Percentiles rank a stretch among this genome's conserved stretches.
These are phyloP conservation scores for Didymella arachidicola DNA, from an alignment of 2,329 filamentous ascomycete genomes.

Conservation along the genomic window DNA sequence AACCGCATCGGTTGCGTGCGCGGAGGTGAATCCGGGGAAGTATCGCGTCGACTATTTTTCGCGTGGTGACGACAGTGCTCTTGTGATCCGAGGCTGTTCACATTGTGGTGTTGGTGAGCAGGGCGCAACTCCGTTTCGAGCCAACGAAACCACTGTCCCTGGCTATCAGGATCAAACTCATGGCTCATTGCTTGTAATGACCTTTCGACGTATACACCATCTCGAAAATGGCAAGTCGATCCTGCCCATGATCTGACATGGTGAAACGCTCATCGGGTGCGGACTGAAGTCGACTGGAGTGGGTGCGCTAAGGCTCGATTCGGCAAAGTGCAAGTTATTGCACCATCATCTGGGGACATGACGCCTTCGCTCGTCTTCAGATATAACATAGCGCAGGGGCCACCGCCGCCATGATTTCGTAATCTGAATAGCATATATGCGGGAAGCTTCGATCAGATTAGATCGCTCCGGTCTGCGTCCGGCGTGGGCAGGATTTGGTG, in stretches of 20 bases:
- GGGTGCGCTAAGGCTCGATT: constrained; percentile 24
- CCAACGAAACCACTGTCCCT: not conserved
- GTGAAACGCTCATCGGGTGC: constrained; percentile 11
- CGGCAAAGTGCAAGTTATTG: constrained; percentile 20
- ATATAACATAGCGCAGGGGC: constrained; percentile 18
- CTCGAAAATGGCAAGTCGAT: constrained; percentile 21
- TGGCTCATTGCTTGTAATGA: constrained; percentile 11
- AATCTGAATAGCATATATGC: constrained; percentile 13
- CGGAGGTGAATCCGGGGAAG: constrained; percentile 23
- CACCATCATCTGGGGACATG: constrained; percentile 25
- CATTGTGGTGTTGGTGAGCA: not conserved
- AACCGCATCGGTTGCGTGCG: constrained; percentile 12
- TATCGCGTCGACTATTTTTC: constrained; percentile 5
- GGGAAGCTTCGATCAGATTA: not conserved
- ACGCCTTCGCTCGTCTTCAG: constrained; percentile 27
- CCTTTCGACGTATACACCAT: constrained; percentile 11
- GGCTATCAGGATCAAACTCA: not conserved
- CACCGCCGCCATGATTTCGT: not conserved
- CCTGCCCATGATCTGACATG: constrained; percentile 13
- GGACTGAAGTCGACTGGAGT: constrained; percentile 25
- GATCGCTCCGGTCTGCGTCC: not conserved
- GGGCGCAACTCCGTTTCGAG: constrained; percentile 1
- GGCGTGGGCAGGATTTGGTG: not conserved
- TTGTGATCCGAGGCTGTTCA: not conserved
- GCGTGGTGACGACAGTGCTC: constrained; percentile 6